phyloP scores from a whole-genome alignment of 78 protist species.

The Emiliania huxleyi region DNA sequence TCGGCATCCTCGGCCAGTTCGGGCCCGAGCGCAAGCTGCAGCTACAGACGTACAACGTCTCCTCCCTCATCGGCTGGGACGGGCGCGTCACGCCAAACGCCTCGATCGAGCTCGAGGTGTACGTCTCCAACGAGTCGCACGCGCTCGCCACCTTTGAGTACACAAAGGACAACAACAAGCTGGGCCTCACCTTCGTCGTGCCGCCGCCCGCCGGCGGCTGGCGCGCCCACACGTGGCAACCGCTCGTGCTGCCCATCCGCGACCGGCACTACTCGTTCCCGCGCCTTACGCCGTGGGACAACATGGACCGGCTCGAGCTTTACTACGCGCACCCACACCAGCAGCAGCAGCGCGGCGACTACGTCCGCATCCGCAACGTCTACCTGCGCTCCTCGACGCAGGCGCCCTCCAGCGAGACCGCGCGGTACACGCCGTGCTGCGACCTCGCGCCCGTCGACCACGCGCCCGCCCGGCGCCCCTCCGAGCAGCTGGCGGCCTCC shows the following conservation, averaged over 20 bases:
- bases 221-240: not conserved
- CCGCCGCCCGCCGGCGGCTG: not conserved
- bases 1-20: constrained; percentile 28
- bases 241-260: not conserved
- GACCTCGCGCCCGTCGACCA: no score
- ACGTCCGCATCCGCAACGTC: not conserved
- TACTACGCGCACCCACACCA: not conserved
- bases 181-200: not conserved
- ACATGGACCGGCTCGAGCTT: not conserved
- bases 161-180: not conserved
- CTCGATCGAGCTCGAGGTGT: constrained; percentile 3
- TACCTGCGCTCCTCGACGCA: constrained; percentile 15
- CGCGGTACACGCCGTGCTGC: no score
- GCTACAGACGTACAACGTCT: not conserved
- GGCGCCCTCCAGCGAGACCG: no score
- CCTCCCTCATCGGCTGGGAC: not conserved
- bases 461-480: no score
- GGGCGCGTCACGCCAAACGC: not conserved
- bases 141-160: not conserved
- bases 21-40: constrained; percentile 11
- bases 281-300: not conserved
- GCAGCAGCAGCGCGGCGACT: not conserved
- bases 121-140: not conserved
- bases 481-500: no score
- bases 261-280: not conserved